Evolutionary conservation across 1,139 yeast genomes (phyloP).

Genomic region (Nakaseomyces uthaithaninus): DNA sequence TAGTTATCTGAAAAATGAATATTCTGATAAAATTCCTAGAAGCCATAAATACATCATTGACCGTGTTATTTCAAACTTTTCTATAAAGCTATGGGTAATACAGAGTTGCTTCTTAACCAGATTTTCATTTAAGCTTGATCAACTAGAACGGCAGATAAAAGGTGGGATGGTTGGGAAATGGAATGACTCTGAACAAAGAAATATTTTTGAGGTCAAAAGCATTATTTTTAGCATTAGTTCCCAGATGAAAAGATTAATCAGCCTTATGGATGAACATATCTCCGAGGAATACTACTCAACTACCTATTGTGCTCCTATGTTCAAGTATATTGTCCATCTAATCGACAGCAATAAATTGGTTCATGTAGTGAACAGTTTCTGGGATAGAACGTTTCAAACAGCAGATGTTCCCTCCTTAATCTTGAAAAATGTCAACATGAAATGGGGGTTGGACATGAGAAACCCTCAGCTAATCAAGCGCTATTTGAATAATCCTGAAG

Average conservation of each 20-base stretch:
- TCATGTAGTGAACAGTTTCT: conserved; percentile 10
- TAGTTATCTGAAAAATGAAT: conserved; percentile 11
- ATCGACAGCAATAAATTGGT: conserved; percentile 12
- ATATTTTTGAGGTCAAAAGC: neutral
- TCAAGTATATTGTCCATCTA: conserved; percentile 15
- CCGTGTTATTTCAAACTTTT: conserved; percentile 11
- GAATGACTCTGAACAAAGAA: conserved; percentile 6
- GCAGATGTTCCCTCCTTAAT: conserved; percentile 14
- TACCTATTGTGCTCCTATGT: conserved; percentile 15
- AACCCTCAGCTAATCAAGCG: conserved; percentile 10
- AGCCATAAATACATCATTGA: conserved; percentile 13
- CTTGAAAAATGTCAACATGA: conserved; percentile 13
- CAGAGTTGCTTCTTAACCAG: conserved; percentile 13
- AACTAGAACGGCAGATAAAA: neutral
- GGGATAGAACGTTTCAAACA: conserved; percentile 12
- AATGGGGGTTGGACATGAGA: conserved; percentile 19
- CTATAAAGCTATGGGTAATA: conserved; percentile 14
- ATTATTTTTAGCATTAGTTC: neutral
- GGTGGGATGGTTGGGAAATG: neutral
- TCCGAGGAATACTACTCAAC: conserved; percentile 11
- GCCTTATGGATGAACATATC: conserved; percentile 4
- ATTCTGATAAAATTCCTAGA: conserved; percentile 5
- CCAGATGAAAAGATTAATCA: conserved; percentile 8
- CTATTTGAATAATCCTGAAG: conserved; percentile 13
- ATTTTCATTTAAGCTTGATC: conserved; percentile 11